These are phyloP conservation scores for Boletus rubroflammeus DNA, from an alignment of 768 basidiomycete genomes.

Conservation along the genomic window DNA sequence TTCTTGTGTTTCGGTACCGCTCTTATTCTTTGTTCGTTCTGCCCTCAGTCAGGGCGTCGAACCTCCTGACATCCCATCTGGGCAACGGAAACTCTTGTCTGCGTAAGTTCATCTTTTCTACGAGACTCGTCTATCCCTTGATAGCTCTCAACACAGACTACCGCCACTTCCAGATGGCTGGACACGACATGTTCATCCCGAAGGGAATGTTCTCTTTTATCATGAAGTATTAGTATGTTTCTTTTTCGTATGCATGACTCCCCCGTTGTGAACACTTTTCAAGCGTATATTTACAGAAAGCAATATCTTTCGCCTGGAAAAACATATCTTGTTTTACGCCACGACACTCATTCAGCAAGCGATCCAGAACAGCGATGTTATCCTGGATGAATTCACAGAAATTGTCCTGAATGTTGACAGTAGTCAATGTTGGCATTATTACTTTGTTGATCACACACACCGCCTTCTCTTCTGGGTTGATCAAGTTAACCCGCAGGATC, in stretches of 20 bases:
- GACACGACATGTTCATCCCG: constrained; percentile 13
- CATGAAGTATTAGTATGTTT: constrained; percentile 8
- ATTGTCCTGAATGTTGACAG: constrained; percentile 8
- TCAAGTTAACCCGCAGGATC: too few relatives aligned
- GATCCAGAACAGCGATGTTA: not conserved
- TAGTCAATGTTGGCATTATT: constrained; percentile 6
- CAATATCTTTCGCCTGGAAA: too few relatives aligned
- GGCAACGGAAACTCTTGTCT: constrained; percentile 3
- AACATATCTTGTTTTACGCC: not conserved
- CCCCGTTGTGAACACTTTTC: too few relatives aligned
- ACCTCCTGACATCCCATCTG: not conserved
- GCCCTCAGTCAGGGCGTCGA: not conserved
- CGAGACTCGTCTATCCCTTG: not conserved
- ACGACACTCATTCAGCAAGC: constrained; percentile 7
- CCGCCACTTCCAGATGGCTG: not conserved
- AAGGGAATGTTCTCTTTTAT: constrained; percentile 13
- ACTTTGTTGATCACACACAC: constrained; percentile 4
- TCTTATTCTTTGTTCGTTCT: not conserved
- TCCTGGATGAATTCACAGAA: constrained; percentile 5
- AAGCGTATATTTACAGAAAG: too few relatives aligned
- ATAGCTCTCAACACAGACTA: not conserved
- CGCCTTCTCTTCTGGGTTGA: too few relatives aligned
- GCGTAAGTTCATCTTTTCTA: not conserved
- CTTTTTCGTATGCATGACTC: not conserved
- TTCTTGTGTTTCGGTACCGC: not conserved